These are phyloP conservation scores for Dryas alaskensis DNA, from an alignment of 306 rosid species.

Conservation along the genomic window DNA sequence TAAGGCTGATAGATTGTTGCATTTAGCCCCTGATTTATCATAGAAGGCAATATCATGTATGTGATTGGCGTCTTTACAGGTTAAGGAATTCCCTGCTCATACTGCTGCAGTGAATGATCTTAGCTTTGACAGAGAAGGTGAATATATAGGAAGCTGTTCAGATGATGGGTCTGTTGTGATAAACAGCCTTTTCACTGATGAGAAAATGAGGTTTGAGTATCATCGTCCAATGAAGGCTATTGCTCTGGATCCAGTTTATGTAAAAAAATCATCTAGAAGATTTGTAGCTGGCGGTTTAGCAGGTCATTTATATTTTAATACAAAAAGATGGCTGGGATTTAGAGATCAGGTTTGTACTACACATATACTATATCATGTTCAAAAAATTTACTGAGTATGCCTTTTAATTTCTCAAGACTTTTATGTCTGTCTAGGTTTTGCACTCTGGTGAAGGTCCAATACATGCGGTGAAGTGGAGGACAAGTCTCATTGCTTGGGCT, in stretches of 20 bases:
- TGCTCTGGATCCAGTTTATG: constrained; percentile 86
- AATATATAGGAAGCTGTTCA: constrained; percentile 90
- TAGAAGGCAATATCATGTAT: constrained; percentile 29
- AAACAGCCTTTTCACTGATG: constrained; percentile 82
- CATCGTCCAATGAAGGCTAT: constrained; percentile 95
- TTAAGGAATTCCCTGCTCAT: constrained; percentile 79
- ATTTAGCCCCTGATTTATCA: constrained; percentile 5
- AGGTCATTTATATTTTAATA: constrained; percentile 81
- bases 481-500: constrained; percentile 97
- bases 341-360: constrained; percentile 76
- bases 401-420: constrained; percentile 26
- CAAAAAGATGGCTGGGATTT: constrained; percentile 91
- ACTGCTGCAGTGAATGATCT: constrained; percentile 86
- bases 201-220: constrained; percentile 84
- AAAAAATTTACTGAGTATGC: background rate
- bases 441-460: constrained; percentile 99
- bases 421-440: constrained; percentile 59
- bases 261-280: constrained; percentile 71
- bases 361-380: constrained; percentile 5
- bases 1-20: constrained; percentile 13
- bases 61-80: constrained; percentile 49
- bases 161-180: constrained; percentile 86
- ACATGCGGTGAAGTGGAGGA: constrained; percentile 94
- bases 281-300: constrained; percentile 96
- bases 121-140: constrained; percentile 88